A percentile compares a stretch with the other conserved stretches of the same genome.
phyloP scores from a whole-genome alignment of 805 yeast species.

The Cyberlindnera subsufficiens region DNA sequence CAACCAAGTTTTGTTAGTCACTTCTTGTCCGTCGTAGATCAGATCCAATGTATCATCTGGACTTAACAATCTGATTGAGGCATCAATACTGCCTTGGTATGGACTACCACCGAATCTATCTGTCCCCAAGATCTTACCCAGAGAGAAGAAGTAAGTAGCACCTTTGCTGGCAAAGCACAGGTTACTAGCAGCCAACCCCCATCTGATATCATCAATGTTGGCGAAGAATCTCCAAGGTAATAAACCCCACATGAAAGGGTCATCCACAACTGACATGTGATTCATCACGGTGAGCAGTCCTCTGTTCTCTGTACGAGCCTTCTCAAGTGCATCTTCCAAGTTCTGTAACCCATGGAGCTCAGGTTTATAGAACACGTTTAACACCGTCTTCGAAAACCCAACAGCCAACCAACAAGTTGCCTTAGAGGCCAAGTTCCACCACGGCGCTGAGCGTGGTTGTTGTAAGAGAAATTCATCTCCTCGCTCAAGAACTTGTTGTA shows the following conservation, averaged over 20 bases:
- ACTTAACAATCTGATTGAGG: conserved; percentile 71
- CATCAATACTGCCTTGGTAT: conserved; percentile 85
- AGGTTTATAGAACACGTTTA: conserved; percentile 61
- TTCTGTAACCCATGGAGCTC: conserved; percentile 54
- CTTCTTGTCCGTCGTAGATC: conserved; percentile 28
- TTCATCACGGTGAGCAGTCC: conserved; percentile 85
- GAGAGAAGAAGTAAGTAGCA: conserved; percentile 59
- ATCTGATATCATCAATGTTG: conserved; percentile 64
- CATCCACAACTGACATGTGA: conserved; percentile 89
- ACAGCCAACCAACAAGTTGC: conserved; percentile 65
- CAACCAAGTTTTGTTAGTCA: conserved; percentile 12
- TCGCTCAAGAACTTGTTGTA: conserved; percentile 57
- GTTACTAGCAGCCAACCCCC: conserved; percentile 94
- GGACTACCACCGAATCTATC: conserved; percentile 90
- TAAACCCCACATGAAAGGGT: conserved; percentile 85
- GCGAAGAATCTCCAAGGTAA: conserved; percentile 66
- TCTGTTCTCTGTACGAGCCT: conserved; percentile 61
- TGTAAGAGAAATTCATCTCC: conserved; percentile 67
- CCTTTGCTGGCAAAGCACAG: conserved; percentile 65
- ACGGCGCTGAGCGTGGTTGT: conserved; percentile 50
- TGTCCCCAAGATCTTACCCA: conserved; percentile 86
- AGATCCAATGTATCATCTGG: conserved; percentile 61
- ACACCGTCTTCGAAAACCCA: conserved; percentile 53
- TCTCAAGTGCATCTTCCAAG: conserved; percentile 57
- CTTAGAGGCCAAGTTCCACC: conserved; percentile 68